phyloP scores from a whole-genome alignment of 1,139 yeast genomes.

The Debaryomyces fabryi region DNA sequence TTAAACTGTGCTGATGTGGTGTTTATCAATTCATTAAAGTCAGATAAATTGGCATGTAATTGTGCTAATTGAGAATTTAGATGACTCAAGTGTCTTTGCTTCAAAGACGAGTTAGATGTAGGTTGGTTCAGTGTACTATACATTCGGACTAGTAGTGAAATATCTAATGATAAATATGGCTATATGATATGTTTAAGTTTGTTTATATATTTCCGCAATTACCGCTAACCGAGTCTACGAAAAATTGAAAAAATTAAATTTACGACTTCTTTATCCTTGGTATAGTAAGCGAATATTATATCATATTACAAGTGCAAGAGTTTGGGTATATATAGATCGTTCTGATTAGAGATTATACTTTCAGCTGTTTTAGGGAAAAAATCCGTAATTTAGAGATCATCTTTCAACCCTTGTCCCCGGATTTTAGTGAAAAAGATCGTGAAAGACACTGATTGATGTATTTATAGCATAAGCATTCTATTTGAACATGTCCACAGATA shows the following conservation, averaged over 20 bases:
- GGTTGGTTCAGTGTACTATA: conserved; percentile 9
- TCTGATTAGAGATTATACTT: background rate
- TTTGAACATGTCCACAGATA: background rate
- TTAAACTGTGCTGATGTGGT: conserved; percentile 61
- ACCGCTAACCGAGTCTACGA: conserved; percentile 4
- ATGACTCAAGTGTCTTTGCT: conserved; percentile 60
- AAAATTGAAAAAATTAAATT: conserved; percentile 2
- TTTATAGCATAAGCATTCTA: background rate
- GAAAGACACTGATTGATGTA: background rate
- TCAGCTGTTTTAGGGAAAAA: background rate
- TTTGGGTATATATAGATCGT: background rate
- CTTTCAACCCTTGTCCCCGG: background rate
- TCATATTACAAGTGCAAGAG: background rate
- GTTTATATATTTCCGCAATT: conserved; percentile 3
- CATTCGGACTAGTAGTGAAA: background rate
- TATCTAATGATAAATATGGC: background rate
- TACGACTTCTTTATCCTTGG: background rate
- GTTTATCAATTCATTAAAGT: conserved; percentile 55
- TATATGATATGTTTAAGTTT: background rate
- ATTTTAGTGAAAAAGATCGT: background rate
- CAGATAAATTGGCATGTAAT: conserved; percentile 59
- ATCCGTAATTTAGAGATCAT: background rate
- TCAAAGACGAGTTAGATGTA: conserved; percentile 17
- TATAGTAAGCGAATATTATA: background rate
- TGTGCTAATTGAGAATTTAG: conserved; percentile 65